Conservation (phyloP, 2,329 filamentous ascomycete genomes). For the Verticillium zaregamsianum region DNA sequence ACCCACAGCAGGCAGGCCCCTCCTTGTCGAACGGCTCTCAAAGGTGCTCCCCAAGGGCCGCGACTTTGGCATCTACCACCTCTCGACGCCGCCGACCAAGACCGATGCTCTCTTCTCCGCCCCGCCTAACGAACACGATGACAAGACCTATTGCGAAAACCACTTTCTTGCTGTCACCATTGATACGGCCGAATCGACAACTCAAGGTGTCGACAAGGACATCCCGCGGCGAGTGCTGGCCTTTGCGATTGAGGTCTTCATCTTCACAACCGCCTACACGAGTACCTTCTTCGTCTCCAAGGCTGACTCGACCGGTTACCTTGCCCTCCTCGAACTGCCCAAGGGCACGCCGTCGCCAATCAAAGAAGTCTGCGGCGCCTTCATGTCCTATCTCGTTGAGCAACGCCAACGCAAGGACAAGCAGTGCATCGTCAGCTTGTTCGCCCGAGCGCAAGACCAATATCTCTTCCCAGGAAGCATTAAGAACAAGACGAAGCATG, state of each 20-base stretch:
- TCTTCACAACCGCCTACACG: slow-evolving; percentile 76
- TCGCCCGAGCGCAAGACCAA: slow-evolving; percentile 86
- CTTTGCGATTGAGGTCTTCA: slow-evolving; percentile 79
- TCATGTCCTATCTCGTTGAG: slow-evolving; percentile 70
- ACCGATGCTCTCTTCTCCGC: slow-evolving; percentile 76
- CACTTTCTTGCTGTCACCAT: slow-evolving; percentile 65
- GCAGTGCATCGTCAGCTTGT: slow-evolving; percentile 78
- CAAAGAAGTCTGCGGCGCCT: slow-evolving; percentile 67
- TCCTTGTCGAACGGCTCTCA: slow-evolving; percentile 36
- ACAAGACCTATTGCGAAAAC: slow-evolving; percentile 80
- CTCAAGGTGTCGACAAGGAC: slow-evolving; percentile 12
- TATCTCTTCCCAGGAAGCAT: slow-evolving; percentile 93
- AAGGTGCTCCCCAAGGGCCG: slow-evolving; percentile 48
- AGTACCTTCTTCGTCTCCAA: slow-evolving; percentile 95
- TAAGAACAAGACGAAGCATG: slow-evolving; percentile 80
- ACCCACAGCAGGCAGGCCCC: slow-evolving; percentile 16
- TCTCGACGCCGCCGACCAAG: slow-evolving; percentile 77
- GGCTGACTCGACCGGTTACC: slow-evolving; percentile 90
- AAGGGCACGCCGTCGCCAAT: slow-evolving; percentile 67
- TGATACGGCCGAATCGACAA: slow-evolving; percentile 21
- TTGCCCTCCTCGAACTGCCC: slow-evolving; percentile 62
- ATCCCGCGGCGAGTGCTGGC: slow-evolving; percentile 56
- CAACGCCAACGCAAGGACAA: slow-evolving; percentile 59
- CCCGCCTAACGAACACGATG: slow-evolving; percentile 64
- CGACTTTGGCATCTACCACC: slow-evolving; percentile 72